phyloP scores from a whole-genome alignment of 345 rosid genomes.

The Brassica rapa region DNA sequence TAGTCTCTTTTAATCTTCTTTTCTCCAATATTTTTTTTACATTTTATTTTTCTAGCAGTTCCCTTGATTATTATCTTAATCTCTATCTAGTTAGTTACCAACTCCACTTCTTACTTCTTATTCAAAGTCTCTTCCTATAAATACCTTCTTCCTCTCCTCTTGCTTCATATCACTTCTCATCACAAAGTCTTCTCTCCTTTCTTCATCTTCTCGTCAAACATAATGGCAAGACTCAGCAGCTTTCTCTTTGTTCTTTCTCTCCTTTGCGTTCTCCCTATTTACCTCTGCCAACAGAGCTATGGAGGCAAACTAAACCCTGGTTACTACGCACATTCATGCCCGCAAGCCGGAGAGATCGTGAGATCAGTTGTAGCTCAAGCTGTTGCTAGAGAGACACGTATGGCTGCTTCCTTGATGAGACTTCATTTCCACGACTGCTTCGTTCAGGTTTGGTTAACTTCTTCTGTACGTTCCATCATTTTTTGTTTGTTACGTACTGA shows the following conservation, averaged over 20 bases:
- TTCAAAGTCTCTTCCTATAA: conserved; percentile 23
- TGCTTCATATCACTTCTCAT: conserved; percentile 26
- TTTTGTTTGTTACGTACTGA: neutral
- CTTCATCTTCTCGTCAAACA: conserved; percentile 15
- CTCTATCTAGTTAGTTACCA: conserved; percentile 41
- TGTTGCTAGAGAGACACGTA: conserved; percentile 60
- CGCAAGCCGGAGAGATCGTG: conserved; percentile 57
- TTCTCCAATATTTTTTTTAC: neutral
- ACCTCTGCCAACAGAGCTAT: conserved; percentile 36
- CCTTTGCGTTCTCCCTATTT: conserved; percentile 53
- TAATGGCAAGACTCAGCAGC: conserved; percentile 46
- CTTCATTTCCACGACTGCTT: conserved; percentile 91
- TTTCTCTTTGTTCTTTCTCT: conserved; percentile 47
- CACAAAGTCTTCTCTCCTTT: conserved; percentile 26
- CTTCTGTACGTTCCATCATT: neutral
- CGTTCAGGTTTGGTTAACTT: conserved; percentile 57
- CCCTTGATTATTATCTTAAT: conserved; percentile 8
- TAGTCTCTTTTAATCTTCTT: conserved; percentile 6
- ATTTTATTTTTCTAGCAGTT: neutral
- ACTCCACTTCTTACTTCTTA: conserved; percentile 40
- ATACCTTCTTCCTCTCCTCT: conserved; percentile 21
- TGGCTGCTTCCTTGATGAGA: conserved; percentile 84
- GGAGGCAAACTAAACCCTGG: conserved; percentile 55
- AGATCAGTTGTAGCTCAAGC: conserved; percentile 61
- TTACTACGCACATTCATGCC: conserved; percentile 69